Base-by-base conservation (phyloP, 2,329 filamentous ascomycete genomes). In the Blastomyces parvus region DNA sequence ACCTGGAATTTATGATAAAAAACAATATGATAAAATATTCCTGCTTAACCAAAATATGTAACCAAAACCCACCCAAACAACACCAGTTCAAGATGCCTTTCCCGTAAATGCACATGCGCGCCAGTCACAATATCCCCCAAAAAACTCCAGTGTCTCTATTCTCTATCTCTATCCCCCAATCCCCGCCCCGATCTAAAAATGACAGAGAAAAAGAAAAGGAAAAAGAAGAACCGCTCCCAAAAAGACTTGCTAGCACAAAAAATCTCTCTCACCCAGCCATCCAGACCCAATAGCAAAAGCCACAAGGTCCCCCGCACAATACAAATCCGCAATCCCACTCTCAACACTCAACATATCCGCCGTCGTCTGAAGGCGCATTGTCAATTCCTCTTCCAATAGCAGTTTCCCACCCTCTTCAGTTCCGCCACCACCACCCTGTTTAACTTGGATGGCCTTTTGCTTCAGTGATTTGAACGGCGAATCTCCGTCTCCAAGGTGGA, bases 241-340 rank as follows among this genome's bases (percentile, higher is more conserved):
- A 52, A 3, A 27, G 6, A 8, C 13, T 7, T 27, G n/a, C 14
- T 33, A 55, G 36, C 66, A 68, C 48, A 76, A 74, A 64, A 78
- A 78, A 61, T 78, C 75, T 22, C 70, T 65, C 64, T 76, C 74
- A 2, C 66, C 69, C 61, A 78, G 63, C 76, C 76, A 78, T 50
- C 74, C 69, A 27, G 73, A 74, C 59, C 77, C 76, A 68, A 78
- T 77, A 9, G 76, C 76, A 64, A 76, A 77, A 13, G 76, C 76
- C 7, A 78, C 75, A 48, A 78, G 64, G 67, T 78, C 76, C 13
- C 76, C 76, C 1, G 76, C 74, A 68, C 76, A 78, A 56, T 73
- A 76, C 72, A 78, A 75, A 40, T 76, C 74, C 53, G 77, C 73
- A 61, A 74, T 71, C 6, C 76, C 74, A 36, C 73, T 64, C 56